phyloP scores from a whole-genome alignment of 257 asterid species.

The Apocynum venetum region DNA sequence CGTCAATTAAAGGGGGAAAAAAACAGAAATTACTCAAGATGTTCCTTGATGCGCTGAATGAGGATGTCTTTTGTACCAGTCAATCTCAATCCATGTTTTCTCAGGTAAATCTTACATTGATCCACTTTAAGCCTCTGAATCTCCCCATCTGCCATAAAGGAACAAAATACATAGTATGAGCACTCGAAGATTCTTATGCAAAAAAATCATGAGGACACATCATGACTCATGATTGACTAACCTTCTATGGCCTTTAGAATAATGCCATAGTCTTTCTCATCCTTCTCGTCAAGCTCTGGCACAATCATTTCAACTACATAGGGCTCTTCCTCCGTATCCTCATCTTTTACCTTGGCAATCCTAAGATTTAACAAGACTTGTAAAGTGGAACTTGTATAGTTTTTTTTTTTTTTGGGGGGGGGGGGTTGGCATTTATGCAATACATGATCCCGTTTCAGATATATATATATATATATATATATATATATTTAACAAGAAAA shows the following conservation, averaged over 20 bases:
- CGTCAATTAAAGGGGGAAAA: neutral
- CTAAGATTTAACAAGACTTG: constrained; percentile 12
- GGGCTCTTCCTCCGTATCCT: constrained; percentile 22
- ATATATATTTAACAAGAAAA: neutral
- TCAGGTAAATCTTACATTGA: constrained; percentile 72
- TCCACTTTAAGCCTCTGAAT: constrained; percentile 68
- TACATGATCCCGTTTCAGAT: too few relatives aligned
- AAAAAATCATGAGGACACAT: neutral
- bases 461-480: too few relatives aligned
- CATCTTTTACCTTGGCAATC: constrained; percentile 25
- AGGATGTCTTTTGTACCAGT: constrained; percentile 67
- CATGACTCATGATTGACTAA: constrained; percentile 2
- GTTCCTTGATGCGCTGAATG: constrained; percentile 70
- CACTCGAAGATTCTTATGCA: neutral
- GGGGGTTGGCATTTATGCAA: too few relatives aligned
- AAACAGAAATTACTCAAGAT: constrained; percentile 46
- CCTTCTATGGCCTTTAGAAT: constrained; percentile 52
- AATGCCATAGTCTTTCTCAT: constrained; percentile 39
- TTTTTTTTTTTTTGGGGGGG: too few relatives aligned
- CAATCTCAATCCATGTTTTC: constrained; percentile 78
- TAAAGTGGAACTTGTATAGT: too few relatives aligned
- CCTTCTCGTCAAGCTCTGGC: constrained; percentile 45
- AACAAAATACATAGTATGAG: neutral
- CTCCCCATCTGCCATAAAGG: constrained; percentile 34
- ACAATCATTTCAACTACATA: constrained; percentile 15